A percentile compares a stretch with the other conserved stretches of the same genome.
Evolutionary conservation across 176 grass and related monocot species (phyloP).

Genomic region (Echinochloa phyllopogon): DNA sequence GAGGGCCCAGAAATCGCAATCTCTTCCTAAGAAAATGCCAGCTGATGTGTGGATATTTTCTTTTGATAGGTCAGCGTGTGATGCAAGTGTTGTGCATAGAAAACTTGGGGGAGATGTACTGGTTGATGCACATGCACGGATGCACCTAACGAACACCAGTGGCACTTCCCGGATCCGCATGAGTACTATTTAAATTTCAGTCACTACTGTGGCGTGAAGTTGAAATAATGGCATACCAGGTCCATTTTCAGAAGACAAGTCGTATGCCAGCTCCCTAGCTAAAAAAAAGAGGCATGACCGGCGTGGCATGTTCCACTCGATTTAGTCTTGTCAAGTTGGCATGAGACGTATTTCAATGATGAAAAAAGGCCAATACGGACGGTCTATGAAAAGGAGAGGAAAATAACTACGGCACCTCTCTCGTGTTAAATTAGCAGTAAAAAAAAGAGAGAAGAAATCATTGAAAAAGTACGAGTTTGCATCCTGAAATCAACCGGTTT

Average conservation of each 20-base stretch:
- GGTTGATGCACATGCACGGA: not conserved
- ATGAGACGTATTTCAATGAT: not conserved
- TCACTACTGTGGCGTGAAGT: not conserved
- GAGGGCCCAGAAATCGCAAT: not conserved
- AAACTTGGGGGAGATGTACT: not conserved
- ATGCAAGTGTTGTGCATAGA: not conserved
- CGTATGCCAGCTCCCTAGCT: not conserved
- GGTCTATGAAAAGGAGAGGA: not conserved
- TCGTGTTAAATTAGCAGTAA: not conserved
- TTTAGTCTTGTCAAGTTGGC: not conserved
- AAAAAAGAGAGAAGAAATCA: not conserved
- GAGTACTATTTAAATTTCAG: not conserved
- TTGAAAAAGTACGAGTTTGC: not conserved
- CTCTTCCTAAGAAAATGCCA: slow-evolving; percentile 14
- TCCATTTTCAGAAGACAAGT: not conserved
- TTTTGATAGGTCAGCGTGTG: slow-evolving; percentile 18
- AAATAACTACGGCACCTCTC: not conserved
- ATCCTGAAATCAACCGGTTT: not conserved
- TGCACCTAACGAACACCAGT: not conserved
- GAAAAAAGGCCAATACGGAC: not conserved
- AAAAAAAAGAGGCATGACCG: not conserved
- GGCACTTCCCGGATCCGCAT: no score
- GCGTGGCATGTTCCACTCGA: not conserved
- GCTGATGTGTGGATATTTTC: slow-evolving; percentile 1
- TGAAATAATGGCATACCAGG: not conserved